These are phyloP conservation scores for Pseudogymnoascus sp. DNA, from an alignment of 2,329 filamentous ascomycete species.

Conservation along the genomic window DNA sequence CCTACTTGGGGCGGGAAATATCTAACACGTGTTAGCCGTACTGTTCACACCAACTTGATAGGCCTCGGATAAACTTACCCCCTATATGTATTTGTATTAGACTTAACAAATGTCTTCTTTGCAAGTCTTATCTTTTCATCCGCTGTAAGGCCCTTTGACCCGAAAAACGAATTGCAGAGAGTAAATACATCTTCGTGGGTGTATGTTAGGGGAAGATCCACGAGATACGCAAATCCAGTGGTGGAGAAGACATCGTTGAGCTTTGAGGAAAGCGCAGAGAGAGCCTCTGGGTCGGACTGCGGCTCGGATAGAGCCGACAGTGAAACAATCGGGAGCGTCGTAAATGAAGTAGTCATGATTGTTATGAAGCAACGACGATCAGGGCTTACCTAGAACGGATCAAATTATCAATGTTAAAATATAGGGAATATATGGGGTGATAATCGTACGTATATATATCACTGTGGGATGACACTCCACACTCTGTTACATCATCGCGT, in stretches of 20 bases:
- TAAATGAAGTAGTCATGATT: slow-evolving; percentile 36
- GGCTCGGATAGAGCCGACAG: slow-evolving; percentile 29
- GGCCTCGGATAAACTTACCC: slow-evolving; percentile 24
- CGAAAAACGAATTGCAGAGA: slow-evolving; percentile 35
- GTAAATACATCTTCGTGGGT: slow-evolving; percentile 36
- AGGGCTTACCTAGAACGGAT: background rate
- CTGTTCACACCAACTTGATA: background rate
- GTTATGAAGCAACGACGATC: background rate
- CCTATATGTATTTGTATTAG: slow-evolving; percentile 38
- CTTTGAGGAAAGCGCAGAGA: slow-evolving; percentile 29
- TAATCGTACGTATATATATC: background rate
- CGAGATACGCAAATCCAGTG: slow-evolving; percentile 40
- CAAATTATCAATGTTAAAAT: background rate
- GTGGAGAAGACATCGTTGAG: slow-evolving; percentile 38
- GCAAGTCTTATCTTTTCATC: slow-evolving; percentile 35
- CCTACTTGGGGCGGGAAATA: slow-evolving; percentile 39
- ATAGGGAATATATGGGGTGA: background rate
- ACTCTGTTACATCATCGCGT: background rate
- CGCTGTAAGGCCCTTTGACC: slow-evolving; percentile 22
- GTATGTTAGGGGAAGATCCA: slow-evolving; percentile 36
- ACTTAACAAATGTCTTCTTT: slow-evolving; percentile 35
- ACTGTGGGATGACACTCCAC: background rate
- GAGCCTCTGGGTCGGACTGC: slow-evolving; percentile 23
- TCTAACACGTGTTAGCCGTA: slow-evolving; percentile 20
- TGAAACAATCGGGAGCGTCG: slow-evolving; percentile 37